A percentile compares a stretch with the other conserved stretches of the same genome.
Evolutionary conservation across 2,329 filamentous ascomycete species (phyloP).

Genomic region (Cadophora luteo-olivacea): DNA sequence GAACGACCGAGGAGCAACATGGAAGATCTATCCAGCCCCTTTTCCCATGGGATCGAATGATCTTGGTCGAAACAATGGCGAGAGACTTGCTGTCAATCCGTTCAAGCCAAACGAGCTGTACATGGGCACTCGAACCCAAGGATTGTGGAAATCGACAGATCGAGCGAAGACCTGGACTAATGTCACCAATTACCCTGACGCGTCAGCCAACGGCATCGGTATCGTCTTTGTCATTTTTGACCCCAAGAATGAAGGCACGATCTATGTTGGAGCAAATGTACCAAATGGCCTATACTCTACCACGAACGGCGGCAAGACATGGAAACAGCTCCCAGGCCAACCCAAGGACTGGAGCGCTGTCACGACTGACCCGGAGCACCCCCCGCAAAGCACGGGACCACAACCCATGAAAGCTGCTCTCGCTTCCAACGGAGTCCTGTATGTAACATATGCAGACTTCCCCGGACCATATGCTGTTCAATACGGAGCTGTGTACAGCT

Average conservation of each 20-base stretch:
- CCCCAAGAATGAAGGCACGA: constrained; percentile 26
- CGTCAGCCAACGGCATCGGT: constrained; percentile 26
- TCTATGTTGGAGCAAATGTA: constrained; percentile 30
- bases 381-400: constrained; percentile 25
- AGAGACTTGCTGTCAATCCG: constrained; percentile 29
- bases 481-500: constrained; percentile 58
- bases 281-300: constrained; percentile 28
- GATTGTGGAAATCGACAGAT: constrained; percentile 29
- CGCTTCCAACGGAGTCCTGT: constrained; percentile 55
- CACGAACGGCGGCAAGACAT: constrained; percentile 24
- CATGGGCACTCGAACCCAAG: constrained; percentile 28
- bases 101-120: constrained; percentile 30
- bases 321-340: constrained; percentile 26
- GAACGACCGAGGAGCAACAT: constrained; percentile 27
- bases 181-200: constrained; percentile 29
- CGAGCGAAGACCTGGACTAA: constrained; percentile 30
- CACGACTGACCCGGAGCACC: constrained; percentile 10
- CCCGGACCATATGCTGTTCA: constrained; percentile 62
- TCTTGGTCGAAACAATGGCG: constrained; percentile 29
- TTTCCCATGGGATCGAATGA: constrained; percentile 31
- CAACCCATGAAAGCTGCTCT: constrained; percentile 27
- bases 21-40: constrained; percentile 28
- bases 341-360: constrained; percentile 19
- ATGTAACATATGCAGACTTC: constrained; percentile 61
- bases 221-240: constrained; percentile 31